Base-by-base conservation (phyloP, 1,284 basidiomycete genomes). In the Xerocomus amazonicus region DNA sequence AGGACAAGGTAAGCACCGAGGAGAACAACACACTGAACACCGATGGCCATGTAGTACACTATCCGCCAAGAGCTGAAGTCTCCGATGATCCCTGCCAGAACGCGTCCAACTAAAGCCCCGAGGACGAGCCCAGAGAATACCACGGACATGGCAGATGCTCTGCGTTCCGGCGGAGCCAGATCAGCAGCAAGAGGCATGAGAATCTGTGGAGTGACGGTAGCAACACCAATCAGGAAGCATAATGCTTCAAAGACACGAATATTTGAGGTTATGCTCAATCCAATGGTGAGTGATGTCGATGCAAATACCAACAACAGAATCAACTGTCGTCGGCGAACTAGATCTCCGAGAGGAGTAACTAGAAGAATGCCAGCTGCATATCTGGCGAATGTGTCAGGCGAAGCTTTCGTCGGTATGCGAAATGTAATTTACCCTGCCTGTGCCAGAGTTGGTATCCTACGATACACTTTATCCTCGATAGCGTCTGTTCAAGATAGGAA, bases 91-190 rank as follows among this genome's bases (percentile, higher is more conserved):
- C 86, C 86, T 3, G 81, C 75, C 3, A 86, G 59, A 0, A 87
- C 81, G 43, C 85, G 73, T 0, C 84, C 84, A 6, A 81, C 67
- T 12, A 88, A 75, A 43, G 89, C 70, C 16, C 87, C 87, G 12
- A 86, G 72, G 33, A 88, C 75, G n/a, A 89, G 67, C 1, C 85
- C 85, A 0, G 81, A 77, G 14, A 86, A 69, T 7, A 86, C 79
- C 45, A 84, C 76, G 3, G 83, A 80, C 50, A 89, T 76, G 0
- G 81, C 78, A 16, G 77, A 71, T 2, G 79, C 83, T 7, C 85
- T 74, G 10, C 75, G 73, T 37, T 77, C 69, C 4, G 80, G 76
- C 2, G 82, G 79, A 0, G 84, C 84, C 14, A 89, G 69, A 63
- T 84, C 81, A 10, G 75, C 83, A 8, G 81, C 79, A 43, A 85